A percentile compares a stretch with the other conserved stretches of the same genome.
Conservation (phyloP, 2,329 filamentous ascomycete genomes). For the Akanthomyces muscarius region DNA sequence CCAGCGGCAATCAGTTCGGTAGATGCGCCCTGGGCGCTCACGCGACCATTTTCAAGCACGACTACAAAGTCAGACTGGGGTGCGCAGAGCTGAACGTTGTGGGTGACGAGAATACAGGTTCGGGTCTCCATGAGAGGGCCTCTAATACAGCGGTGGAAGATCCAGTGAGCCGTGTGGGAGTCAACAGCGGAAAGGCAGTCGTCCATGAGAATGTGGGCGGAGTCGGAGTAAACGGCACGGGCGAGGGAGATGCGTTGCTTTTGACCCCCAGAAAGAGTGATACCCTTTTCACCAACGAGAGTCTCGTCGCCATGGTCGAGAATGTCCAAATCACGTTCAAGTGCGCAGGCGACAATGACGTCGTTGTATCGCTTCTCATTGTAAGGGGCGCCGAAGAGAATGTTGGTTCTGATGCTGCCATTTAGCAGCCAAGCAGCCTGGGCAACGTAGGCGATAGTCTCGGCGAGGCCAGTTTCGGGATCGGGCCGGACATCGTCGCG, state of each 20-base stretch:
- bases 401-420: constrained; percentile 92
- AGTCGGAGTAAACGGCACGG: constrained; percentile 95
- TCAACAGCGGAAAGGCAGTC: constrained; percentile 96
- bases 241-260: constrained; percentile 96
- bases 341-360: constrained; percentile 84
- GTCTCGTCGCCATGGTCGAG: constrained; percentile 91
- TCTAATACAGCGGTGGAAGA: constrained; percentile 88
- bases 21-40: constrained; percentile 71
- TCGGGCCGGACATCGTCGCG: constrained; percentile 80
- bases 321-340: constrained; percentile 88
- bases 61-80: constrained; percentile 78
- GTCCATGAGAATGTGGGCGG: constrained; percentile 83
- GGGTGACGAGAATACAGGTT: constrained; percentile 92
- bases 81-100: constrained; percentile 86
- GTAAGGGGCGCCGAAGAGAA: constrained; percentile 78
- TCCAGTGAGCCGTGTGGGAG: constrained; percentile 96
- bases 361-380: constrained; percentile 80
- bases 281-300: constrained; percentile 93
- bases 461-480: constrained; percentile 78
- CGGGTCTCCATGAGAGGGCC: constrained; percentile 84
- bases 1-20: constrained; percentile 80
- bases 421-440: constrained; percentile 98
- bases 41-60: constrained; percentile 79
- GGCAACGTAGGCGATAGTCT: constrained; percentile 93
- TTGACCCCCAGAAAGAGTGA: constrained; percentile 92